Evolutionary conservation across 2,329 filamentous ascomycete genomes (phyloP).

Genomic region (Ampelomyces quisqualis): DNA sequence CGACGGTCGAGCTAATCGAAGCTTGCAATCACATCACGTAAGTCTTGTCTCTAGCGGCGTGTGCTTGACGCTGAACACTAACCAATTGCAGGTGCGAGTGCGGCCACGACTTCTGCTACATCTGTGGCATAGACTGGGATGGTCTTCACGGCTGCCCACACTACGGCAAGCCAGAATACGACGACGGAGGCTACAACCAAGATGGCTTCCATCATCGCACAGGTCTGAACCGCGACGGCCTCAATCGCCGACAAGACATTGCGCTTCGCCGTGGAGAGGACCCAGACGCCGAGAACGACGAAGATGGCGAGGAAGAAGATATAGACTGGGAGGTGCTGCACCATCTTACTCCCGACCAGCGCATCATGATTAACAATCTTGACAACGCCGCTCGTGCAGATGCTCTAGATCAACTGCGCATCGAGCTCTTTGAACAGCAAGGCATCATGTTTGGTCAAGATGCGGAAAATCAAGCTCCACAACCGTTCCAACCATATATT

Average conservation of each 20-base stretch:
- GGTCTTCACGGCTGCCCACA: constrained; percentile 34
- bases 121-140: constrained; percentile 35
- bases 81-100: constrained; percentile 24
- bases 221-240: constrained; percentile 27
- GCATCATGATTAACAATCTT: constrained; percentile 12
- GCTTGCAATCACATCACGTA: constrained; percentile 40
- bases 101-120: constrained; percentile 36
- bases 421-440: constrained; percentile 19
- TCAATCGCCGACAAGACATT: constrained; percentile 19
- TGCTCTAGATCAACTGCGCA: constrained; percentile 17
- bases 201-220: constrained; percentile 33
- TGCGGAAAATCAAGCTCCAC: not conserved
- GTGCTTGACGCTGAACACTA: not conserved
- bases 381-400: constrained; percentile 11
- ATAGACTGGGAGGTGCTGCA: constrained; percentile 17
- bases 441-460: constrained; percentile 12
- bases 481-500: no score
- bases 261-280: constrained; percentile 4
- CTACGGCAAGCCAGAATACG: constrained; percentile 29
- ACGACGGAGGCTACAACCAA: constrained; percentile 37
- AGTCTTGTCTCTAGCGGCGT: not conserved
- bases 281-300: constrained; percentile 12
- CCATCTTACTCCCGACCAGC: constrained; percentile 14
- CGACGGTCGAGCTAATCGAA: constrained; percentile 31
- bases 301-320: constrained; percentile 3